Conservation (phyloP, 768 basidiomycete genomes). For the Suillus clintonianus region DNA sequence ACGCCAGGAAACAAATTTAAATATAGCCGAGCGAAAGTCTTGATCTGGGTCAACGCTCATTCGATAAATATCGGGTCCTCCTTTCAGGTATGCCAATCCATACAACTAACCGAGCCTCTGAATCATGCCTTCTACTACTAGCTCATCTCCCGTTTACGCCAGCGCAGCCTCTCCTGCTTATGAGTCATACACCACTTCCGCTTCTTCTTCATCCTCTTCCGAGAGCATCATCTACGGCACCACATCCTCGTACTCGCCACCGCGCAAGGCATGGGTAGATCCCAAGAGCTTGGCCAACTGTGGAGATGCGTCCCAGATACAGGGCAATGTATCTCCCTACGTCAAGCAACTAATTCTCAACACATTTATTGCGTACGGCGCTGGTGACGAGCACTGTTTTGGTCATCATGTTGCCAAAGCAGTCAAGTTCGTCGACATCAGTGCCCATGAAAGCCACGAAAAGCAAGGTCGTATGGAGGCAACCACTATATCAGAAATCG, state of each 20-base stretch:
- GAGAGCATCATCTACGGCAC: conserved; percentile 24
- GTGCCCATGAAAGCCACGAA: conserved; percentile 46
- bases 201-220: conserved; percentile 27
- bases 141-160: conserved; percentile 26
- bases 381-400: conserved; percentile 62
- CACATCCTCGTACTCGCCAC: conserved; percentile 7
- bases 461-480: conserved; percentile 58
- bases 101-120: conserved; percentile 4
- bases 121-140: conserved; percentile 28
- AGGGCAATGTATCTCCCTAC: conserved; percentile 62
- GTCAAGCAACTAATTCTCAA: conserved; percentile 71
- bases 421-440: conserved; percentile 63
- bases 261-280: conserved; percentile 60
- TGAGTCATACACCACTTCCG: conserved; percentile 22
- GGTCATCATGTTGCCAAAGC: conserved; percentile 61
- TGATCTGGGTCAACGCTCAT: conserved; percentile 13
- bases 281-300: conserved; percentile 61
- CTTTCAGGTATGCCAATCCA: not conserved
- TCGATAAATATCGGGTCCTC: conserved; percentile 27
- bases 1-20: conserved; percentile 5
- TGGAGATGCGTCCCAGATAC: conserved; percentile 55
- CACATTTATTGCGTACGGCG: conserved; percentile 70
- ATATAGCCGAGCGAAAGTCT: conserved; percentile 28
- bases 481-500: conserved; percentile 60
- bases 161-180: conserved; percentile 29